Conservation (phyloP, 371 early-diverging fungal species). For the Rhizomucor pusillus region DNA sequence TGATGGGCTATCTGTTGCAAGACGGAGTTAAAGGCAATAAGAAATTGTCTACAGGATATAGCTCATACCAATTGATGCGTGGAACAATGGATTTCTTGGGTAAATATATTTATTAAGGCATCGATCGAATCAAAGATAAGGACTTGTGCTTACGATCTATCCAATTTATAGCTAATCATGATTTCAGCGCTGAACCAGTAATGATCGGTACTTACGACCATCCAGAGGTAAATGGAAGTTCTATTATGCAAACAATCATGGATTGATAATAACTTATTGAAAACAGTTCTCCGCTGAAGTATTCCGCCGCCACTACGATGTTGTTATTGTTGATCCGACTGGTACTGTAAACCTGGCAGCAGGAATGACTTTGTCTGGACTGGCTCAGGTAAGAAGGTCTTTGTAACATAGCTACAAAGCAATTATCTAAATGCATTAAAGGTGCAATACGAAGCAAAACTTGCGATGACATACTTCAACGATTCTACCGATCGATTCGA, state of each 20-base stretch:
- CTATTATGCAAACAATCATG: not conserved
- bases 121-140: too few relatives aligned
- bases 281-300: slow-evolving; percentile 55
- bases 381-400: slow-evolving; percentile 45
- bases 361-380: slow-evolving; percentile 50
- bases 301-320: slow-evolving; percentile 66
- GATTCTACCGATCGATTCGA: slow-evolving; percentile 72
- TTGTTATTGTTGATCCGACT: slow-evolving; percentile 83
- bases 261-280: not conserved
- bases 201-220: slow-evolving; percentile 59
- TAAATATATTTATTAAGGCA: slow-evolving; percentile 9
- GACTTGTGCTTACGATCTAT: not conserved
- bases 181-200: slow-evolving; percentile 70
- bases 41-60: slow-evolving; percentile 67
- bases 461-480: slow-evolving; percentile 61
- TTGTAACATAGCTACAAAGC: too few relatives aligned
- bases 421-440: not conserved
- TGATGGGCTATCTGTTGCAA: slow-evolving; percentile 83
- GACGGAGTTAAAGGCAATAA: slow-evolving; percentile 54
- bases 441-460: slow-evolving; percentile 65
- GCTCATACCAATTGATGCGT: slow-evolving; percentile 84
- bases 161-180: slow-evolving; percentile 50
- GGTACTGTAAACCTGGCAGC: slow-evolving; percentile 81
- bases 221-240: slow-evolving; percentile 20
- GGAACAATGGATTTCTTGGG: slow-evolving; percentile 82